Conservation (phyloP, 2,329 filamentous ascomycete genomes). For the Paecilomyces sp. region DNA sequence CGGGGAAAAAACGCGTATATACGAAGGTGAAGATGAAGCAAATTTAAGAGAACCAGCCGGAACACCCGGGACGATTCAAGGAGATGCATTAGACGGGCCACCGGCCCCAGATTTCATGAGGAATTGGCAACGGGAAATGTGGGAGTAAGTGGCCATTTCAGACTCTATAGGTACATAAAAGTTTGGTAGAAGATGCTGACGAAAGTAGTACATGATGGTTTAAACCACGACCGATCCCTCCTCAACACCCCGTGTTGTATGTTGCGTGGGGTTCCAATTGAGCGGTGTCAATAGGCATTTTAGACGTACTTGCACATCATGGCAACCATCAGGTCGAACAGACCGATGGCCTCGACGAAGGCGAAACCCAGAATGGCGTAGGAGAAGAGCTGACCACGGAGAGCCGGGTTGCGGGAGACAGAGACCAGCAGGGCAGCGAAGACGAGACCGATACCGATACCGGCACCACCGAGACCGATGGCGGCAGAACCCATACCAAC, state of each 20-base stretch:
- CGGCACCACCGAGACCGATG: conserved; percentile 85
- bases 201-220: conserved; percentile 17
- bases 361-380: conserved; percentile 94
- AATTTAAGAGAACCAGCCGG: neutral
- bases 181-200: conserved; percentile 2
- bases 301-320: conserved; percentile 83
- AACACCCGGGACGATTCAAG: neutral
- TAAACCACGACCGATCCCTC: conserved; percentile 19
- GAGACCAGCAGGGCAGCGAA: conserved; percentile 84
- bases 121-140: neutral
- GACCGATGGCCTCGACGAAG: conserved; percentile 75
- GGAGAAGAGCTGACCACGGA: conserved; percentile 92
- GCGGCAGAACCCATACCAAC: conserved; percentile 81
- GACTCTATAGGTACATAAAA: conserved; percentile 21
- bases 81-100: neutral
- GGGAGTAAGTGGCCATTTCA: conserved; percentile 18
- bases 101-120: neutral
- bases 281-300: conserved; percentile 9
- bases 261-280: too few relatives aligned
- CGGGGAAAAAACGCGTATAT: neutral
- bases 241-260: conserved; percentile 3
- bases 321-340: conserved; percentile 86
- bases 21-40: neutral
- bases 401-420: conserved; percentile 89
- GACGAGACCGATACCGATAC: conserved; percentile 93